Evolutionary conservation across 768 basidiomycete genomes (phyloP).

Genomic region (Suillus subaureus): DNA sequence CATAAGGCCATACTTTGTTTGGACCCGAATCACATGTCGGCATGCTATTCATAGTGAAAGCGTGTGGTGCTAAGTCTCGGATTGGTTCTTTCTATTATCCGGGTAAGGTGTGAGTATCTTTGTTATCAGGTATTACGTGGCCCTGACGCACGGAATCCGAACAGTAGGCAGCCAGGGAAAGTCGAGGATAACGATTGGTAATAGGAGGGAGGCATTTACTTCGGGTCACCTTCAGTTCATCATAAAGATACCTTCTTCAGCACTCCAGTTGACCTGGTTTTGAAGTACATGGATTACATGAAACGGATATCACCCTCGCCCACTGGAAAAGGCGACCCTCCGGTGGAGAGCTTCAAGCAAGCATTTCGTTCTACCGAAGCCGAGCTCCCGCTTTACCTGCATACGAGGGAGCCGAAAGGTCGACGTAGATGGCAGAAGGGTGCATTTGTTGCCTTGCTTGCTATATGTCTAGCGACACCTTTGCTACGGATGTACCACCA

Average conservation of each 20-base stretch:
- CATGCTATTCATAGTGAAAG: neutral
- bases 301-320: neutral
- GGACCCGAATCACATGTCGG: neutral
- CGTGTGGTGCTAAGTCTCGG: too few species aligned
- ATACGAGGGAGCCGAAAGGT: neutral
- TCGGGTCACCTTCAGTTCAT: neutral
- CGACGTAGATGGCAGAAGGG: slow-evolving; percentile 16
- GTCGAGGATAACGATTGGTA: neutral
- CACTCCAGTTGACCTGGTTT: neutral
- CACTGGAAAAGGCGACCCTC: too few species aligned
- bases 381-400: slow-evolving; percentile 1
- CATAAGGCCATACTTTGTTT: neutral
- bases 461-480: slow-evolving; percentile 16
- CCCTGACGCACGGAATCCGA: neutral
- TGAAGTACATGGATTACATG: neutral
- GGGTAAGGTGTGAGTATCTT: neutral
- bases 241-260: neutral
- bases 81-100: too few species aligned
- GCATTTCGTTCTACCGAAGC: neutral
- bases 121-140: neutral
- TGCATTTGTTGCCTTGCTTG: slow-evolving; percentile 15
- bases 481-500: slow-evolving; percentile 2
- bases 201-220: neutral
- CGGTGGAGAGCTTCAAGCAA: neutral
- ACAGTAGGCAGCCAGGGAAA: neutral